Base-by-base conservation (phyloP, 805 yeast species). In the Komagataella kurtzmanii region DNA sequence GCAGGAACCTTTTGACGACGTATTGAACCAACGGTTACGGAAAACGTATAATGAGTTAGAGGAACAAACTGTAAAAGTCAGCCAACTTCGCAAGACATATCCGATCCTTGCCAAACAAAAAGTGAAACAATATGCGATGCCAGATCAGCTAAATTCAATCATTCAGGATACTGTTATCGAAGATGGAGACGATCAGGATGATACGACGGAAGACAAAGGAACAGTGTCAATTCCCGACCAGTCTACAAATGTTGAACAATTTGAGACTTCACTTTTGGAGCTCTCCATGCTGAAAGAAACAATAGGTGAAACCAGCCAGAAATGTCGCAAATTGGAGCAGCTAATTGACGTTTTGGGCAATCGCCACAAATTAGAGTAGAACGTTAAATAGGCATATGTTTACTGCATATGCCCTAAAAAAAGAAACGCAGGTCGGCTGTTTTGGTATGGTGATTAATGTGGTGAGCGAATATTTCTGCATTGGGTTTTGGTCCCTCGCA, bases 1-100 rank as follows among this genome's bases (percentile, higher is more conserved):
- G 53, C 73, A 80, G 7, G 93, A 83, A 61, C 88, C 90, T 0
- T 85, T 83, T 63, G 91, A 87, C 59, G 65, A 75, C 45, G 80
- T 74, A 17, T 64, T 85, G 53, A 83, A 84, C 62, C 81, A 77
- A 53, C 62, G 71, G 52, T 73, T 86, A 24, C 69, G 91, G 48
- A 69, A 73, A 49, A 57, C 77, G 49, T 77, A 85, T 55, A 72
- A 73, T 49, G 71, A 74, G 44, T 81, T 85, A 53, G 95, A 87
- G 56, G 74, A 72, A 49, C 77, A 76, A 54, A 79, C 88, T 0
- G 73, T 79, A 1, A 73, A 70, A 52, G 75, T 83, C 17, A 75
- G 87, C 0, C 68, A 70, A 19, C 63, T 82, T 51, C 67, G 93
- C 49, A 70, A 30, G 40, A 30, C 14, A 4, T 30, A 30, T 30